Evolutionary conservation across 441 rosid genomes (phyloP).

Genomic region (Sinapis alba): DNA sequence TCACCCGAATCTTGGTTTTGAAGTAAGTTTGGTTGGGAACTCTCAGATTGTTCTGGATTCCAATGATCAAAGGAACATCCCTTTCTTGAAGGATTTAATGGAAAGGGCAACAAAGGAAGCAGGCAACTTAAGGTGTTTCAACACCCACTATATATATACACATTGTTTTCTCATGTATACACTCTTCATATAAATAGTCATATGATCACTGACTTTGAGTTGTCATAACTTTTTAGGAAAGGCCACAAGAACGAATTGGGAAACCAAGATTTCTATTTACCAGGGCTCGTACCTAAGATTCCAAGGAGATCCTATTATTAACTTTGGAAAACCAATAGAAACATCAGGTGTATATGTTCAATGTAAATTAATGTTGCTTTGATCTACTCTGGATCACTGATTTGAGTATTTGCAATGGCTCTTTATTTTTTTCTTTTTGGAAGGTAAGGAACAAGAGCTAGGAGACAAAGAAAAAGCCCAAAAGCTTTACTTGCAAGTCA

Average conservation of each 20-base stretch:
- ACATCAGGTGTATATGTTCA: not conserved
- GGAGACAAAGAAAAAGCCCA: conserved; percentile 64
- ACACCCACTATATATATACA: not conserved
- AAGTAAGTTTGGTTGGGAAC: not conserved
- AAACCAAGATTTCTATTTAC: not conserved
- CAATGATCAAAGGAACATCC: conserved; percentile 72
- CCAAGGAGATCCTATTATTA: not conserved
- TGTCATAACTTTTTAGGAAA: not conserved
- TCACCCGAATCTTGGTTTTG: not conserved
- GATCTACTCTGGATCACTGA: not conserved
- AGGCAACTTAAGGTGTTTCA: conserved; percentile 52
- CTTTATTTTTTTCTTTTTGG: conserved; percentile 5
- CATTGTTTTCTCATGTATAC: not conserved
- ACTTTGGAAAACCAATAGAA: not conserved
- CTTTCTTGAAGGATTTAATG: conserved; percentile 51
- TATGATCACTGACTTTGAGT: conserved; percentile 7
- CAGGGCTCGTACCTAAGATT: not conserved
- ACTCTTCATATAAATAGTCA: not conserved
- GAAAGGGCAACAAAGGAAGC: conserved; percentile 36
- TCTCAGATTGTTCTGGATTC: conserved; percentile 65
- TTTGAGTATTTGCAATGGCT: not conserved
- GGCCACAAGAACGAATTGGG: not conserved
- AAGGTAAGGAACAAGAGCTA: conserved; percentile 52
- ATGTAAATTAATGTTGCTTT: not conserved
- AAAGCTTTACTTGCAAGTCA: conserved; percentile 65